These are phyloP conservation scores for Dactylellina parvicollis DNA, from an alignment of 2,329 filamentous ascomycete species.

Conservation along the genomic window DNA sequence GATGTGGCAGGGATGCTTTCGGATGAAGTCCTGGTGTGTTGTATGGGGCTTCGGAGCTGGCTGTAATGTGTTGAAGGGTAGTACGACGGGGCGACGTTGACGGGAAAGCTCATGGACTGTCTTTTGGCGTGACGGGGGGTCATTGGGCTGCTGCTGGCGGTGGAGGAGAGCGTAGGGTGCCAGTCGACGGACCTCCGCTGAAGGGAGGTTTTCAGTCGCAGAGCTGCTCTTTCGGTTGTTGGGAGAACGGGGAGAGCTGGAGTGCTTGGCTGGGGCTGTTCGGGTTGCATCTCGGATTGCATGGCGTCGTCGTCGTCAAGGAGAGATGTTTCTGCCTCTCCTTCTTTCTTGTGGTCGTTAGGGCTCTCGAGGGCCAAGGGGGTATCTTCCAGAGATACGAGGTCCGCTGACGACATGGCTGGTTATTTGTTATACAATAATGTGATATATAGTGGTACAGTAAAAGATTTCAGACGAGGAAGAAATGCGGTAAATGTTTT, in stretches of 20 bases:
- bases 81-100: conserved; percentile 46
- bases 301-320: too few relatives aligned
- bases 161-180: conserved; percentile 36
- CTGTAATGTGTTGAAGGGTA: conserved; percentile 51
- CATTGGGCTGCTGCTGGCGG: conserved; percentile 18
- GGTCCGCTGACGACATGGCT: conserved; percentile 46
- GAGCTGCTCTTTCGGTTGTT: conserved; percentile 18
- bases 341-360: conserved; percentile 11
- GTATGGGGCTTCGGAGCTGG: conserved; percentile 49
- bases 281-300: conserved; percentile 34
- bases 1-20: conserved; percentile 19
- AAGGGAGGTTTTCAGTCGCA: conserved; percentile 40
- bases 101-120: conserved; percentile 47
- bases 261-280: conserved; percentile 28
- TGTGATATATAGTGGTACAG: neutral
- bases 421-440: conserved; percentile 1
- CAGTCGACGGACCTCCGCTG: conserved; percentile 46
- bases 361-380: conserved; percentile 19
- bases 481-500: neutral
- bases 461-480: neutral
- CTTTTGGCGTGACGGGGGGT: conserved; percentile 43
- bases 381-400: conserved; percentile 54
- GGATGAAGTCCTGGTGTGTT: conserved; percentile 31
- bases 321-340: conserved; percentile 7
- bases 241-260: conserved; percentile 24